A percentile compares a stretch with the other conserved stretches of the same genome.
Conservation (phyloP, 2,329 filamentous ascomycete species). For the Fusarium sacchari region DNA sequence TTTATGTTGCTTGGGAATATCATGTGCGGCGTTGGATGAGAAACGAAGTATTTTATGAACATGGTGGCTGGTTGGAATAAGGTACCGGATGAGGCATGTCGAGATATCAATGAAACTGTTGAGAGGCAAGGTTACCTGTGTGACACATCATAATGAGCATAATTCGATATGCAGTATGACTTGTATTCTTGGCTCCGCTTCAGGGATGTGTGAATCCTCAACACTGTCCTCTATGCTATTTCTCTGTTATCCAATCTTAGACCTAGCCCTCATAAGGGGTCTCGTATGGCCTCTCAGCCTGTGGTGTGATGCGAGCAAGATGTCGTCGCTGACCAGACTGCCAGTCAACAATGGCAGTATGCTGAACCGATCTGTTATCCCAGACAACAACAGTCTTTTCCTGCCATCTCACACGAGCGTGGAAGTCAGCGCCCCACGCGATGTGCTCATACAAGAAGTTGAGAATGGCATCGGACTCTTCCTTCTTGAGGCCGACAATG, state of each 20-base stretch:
- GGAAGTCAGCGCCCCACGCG: conserved; percentile 69
- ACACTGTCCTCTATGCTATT: neutral
- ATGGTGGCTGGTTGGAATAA: neutral
- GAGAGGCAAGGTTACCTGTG: neutral
- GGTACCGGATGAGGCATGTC: neutral
- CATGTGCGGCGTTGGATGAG: conserved; percentile 20
- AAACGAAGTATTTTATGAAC: conserved; percentile 6
- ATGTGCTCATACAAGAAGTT: conserved; percentile 74
- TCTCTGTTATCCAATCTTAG: neutral
- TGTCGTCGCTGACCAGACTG: conserved; percentile 80
- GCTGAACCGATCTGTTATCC: conserved; percentile 84
- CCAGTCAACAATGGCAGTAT: conserved; percentile 86
- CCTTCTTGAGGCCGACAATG: conserved; percentile 86
- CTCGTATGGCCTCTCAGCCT: conserved; percentile 81
- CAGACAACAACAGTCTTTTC: conserved; percentile 84
- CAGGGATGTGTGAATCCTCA: neutral
- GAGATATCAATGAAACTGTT: neutral
- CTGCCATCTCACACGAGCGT: conserved; percentile 80
- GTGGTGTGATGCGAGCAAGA: conserved; percentile 82
- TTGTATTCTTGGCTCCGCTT: neutral
- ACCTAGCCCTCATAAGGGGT: conserved; percentile 58
- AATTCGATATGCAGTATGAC: neutral
- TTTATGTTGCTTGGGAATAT: conserved; percentile 9
- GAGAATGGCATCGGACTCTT: conserved; percentile 81
- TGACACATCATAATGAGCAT: too few species aligned